These are phyloP conservation scores for Russula foetens DNA, from an alignment of 768 basidiomycete species.

Conservation along the genomic window DNA sequence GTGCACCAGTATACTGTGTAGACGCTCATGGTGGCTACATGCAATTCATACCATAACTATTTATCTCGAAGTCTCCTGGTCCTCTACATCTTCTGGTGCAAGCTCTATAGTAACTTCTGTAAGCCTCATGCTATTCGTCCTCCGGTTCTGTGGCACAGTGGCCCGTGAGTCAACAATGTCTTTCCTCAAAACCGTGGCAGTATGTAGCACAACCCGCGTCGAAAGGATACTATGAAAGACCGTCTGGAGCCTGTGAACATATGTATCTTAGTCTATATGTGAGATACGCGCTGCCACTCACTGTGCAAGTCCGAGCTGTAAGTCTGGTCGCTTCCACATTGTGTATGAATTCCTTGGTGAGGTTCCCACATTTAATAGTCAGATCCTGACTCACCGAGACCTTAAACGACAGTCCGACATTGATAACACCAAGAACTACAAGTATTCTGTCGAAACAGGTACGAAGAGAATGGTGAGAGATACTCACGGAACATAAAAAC, in stretches of 20 bases:
- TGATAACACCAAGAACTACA: slow-evolving; percentile 10
- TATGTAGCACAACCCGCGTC: slow-evolving; percentile 14
- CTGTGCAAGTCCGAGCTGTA: background rate
- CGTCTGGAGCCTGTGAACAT: slow-evolving; percentile 5
- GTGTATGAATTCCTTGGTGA: background rate
- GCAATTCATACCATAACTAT: no score
- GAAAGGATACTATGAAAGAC: slow-evolving; percentile 7
- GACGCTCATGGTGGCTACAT: no score
- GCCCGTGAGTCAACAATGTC: background rate
- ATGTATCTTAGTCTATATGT: background rate
- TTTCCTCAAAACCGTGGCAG: background rate
- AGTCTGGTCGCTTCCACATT: slow-evolving; percentile 3
- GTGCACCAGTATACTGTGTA: no score
- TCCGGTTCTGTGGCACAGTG: background rate
- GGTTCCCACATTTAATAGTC: background rate
- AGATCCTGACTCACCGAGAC: background rate
- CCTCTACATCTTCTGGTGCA: no score
- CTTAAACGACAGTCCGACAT: slow-evolving; percentile 3
- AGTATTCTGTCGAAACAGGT: background rate
- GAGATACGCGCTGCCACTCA: background rate
- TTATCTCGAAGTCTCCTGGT: no score
- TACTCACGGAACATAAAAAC: slow-evolving; percentile 15
- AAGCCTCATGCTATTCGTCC: background rate
- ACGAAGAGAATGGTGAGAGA: background rate
- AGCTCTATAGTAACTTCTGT: no score